Percentiles rank a stretch among this genome's conserved stretches.
Evolutionary conservation across 192 early-diverging fungal species (phyloP).

Genomic region (Coemansia sp.): DNA sequence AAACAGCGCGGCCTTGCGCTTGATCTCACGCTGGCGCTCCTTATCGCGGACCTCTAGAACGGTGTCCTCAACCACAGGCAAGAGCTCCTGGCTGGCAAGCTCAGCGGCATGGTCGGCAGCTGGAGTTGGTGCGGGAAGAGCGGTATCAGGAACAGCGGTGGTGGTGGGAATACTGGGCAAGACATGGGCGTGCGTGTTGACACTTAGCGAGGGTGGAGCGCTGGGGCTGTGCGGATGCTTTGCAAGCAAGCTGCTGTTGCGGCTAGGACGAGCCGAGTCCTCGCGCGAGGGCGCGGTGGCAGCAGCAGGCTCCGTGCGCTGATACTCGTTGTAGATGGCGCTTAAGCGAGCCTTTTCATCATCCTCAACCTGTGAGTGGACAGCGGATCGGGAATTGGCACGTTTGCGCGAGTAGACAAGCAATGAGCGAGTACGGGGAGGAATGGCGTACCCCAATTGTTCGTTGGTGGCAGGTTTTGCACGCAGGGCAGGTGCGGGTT

Average conservation of each 20-base stretch:
- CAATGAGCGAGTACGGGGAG: constrained; percentile 47
- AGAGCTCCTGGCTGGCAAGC: constrained; percentile 7
- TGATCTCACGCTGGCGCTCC: constrained; percentile 44
- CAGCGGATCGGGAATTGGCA: constrained; percentile 2
- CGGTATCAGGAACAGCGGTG: not conserved
- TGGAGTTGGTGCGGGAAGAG: not conserved
- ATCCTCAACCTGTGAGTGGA: constrained; percentile 40
- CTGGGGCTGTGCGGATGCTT: constrained; percentile 7
- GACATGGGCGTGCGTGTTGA: constrained; percentile 27
- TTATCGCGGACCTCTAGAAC: constrained; percentile 22
- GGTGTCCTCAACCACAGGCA: constrained; percentile 1
- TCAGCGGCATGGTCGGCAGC: not conserved
- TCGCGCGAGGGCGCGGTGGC: constrained; percentile 7
- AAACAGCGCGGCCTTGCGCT: constrained; percentile 55
- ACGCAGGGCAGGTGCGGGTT: not conserved
- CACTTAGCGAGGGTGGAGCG: constrained; percentile 16
- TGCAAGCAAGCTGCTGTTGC: constrained; percentile 39
- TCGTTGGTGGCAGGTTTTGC: constrained; percentile 6
- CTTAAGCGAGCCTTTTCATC: constrained; percentile 40
- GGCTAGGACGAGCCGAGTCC: constrained; percentile 27
- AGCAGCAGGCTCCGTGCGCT: constrained; percentile 18
- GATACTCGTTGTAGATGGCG: constrained; percentile 36
- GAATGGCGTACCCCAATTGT: constrained; percentile 22
- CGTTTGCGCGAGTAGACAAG: constrained; percentile 16
- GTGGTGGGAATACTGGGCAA: constrained; percentile 1